Base-by-base conservation (phyloP, 352 stramenopile species). In the Phytophthora pistaciae region DNA sequence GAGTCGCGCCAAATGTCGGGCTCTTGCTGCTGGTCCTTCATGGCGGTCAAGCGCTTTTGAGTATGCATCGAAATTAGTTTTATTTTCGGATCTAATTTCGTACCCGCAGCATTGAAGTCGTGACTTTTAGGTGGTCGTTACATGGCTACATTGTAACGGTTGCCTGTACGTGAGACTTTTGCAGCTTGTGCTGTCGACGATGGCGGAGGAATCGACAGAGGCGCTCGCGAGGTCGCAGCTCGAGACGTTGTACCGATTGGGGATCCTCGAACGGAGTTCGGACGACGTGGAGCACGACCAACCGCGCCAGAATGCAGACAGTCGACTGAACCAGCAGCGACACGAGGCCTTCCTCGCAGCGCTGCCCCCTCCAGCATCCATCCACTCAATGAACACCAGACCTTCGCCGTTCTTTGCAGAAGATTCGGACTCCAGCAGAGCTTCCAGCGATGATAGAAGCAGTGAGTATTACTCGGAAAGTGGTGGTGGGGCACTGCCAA, bases 1-100 rank as follows among this genome's bases (percentile, higher is more conserved):
- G 90, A 93, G 70, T 98, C 90, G 21, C 92, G 80, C 74, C 89
- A 96, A 21, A 97, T 79, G 63, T 97, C 92, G 21, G 25, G 16
- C 11, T 29, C 60, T 61, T 56, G 48, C 29, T 33, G 33, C 21
- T n/a, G n/a, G 31, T 54, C 56, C 50, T 68, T 44, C 13, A 18
- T n/a, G n/a, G n/a, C n/a, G n/a, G n/a, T 31, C 25, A 27, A 27
- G 5, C 0, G 29, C 29, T 9, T 33, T 9, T 9, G 7, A 33
- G 29, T 1, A 10, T 33, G 8, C 0, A 10, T 7, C 29, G 29
- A 33, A 33, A 33, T 33, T 33, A 10, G 29, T 0, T 33, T 33
- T 33, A 33, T 10, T 33, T 33, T 33, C 29, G 29, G 11, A 49
- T 5, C 52, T 18, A 23, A 25, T 18, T 57, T 42, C 20, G 25